phyloP scores from a whole-genome alignment of 2,329 filamentous ascomycete genomes.

The Fusarium chaquense region DNA sequence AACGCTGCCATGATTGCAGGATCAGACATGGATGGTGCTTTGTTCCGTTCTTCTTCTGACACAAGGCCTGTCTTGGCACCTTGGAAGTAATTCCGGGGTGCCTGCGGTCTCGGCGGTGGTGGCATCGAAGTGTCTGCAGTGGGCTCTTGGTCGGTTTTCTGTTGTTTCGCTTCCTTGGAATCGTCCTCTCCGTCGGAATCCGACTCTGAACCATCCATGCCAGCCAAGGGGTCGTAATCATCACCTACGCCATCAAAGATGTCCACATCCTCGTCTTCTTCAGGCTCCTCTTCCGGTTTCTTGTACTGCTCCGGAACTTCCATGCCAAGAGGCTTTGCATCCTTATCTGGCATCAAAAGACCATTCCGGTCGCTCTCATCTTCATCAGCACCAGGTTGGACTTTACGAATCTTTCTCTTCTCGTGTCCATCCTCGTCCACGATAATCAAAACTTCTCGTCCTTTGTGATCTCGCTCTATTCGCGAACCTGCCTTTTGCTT shows the following conservation, averaged over 20 bases:
- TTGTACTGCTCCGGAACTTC: conserved; percentile 71
- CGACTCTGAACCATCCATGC: conserved; percentile 62
- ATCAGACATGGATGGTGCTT: conserved; percentile 73
- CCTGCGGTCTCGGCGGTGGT: conserved; percentile 59
- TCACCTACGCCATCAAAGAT: conserved; percentile 76
- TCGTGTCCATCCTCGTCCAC: conserved; percentile 75
- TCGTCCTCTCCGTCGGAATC: conserved; percentile 59
- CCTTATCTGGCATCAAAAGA: conserved; percentile 66
- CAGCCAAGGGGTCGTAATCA: conserved; percentile 76
- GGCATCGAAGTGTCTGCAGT: conserved; percentile 55
- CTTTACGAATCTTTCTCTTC: conserved; percentile 72
- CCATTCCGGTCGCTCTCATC: conserved; percentile 54
- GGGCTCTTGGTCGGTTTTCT: conserved; percentile 40
- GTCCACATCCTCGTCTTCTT: conserved; percentile 68
- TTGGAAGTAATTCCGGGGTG: conserved; percentile 71
- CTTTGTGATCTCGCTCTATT: conserved; percentile 71
- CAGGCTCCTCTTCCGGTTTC: conserved; percentile 58
- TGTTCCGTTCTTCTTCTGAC: conserved; percentile 64
- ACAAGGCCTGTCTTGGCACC: conserved; percentile 67
- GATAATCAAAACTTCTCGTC: conserved; percentile 73
- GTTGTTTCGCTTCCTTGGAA: conserved; percentile 40
- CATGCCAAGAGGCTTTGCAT: conserved; percentile 71
- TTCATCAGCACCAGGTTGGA: conserved; percentile 57
- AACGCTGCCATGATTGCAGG: conserved; percentile 85
- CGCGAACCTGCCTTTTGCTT: conserved; percentile 66